A percentile compares a stretch with the other conserved stretches of the same genome.
Evolutionary conservation across 495 filamentous ascomycete genomes (phyloP).

Genomic region (Daldinia grandis): DNA sequence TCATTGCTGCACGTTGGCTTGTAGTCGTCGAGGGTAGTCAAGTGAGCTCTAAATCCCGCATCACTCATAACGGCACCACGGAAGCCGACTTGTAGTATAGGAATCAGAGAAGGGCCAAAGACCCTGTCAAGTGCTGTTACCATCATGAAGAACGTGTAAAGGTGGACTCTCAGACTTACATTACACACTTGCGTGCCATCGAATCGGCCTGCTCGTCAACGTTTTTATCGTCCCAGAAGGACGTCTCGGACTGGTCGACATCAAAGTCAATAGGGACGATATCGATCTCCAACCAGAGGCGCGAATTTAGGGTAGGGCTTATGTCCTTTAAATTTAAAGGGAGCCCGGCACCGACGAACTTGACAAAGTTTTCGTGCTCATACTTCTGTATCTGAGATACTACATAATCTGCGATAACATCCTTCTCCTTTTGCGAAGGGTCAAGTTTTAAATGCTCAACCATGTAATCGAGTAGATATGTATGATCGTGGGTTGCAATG

Average conservation of each 20-base stretch:
- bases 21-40: constrained; percentile 71
- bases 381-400: constrained; percentile 63
- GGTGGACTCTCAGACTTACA: constrained; percentile 8
- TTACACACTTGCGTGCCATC: constrained; percentile 78
- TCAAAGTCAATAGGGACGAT: constrained; percentile 73
- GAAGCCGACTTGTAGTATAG: constrained; percentile 77
- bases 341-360: constrained; percentile 72
- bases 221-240: constrained; percentile 62
- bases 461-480: constrained; percentile 80
- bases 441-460: constrained; percentile 62
- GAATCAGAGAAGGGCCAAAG: constrained; percentile 78
- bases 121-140: constrained; percentile 55
- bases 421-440: constrained; percentile 48
- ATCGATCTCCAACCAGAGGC: constrained; percentile 83
- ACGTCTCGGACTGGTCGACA: constrained; percentile 54
- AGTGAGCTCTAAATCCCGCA: constrained; percentile 66
- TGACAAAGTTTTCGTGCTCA: constrained; percentile 68
- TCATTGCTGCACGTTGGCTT: constrained; percentile 64
- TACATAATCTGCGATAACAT: constrained; percentile 63
- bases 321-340: constrained; percentile 60
- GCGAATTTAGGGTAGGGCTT: constrained; percentile 69
- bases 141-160: background rate
- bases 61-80: constrained; percentile 81
- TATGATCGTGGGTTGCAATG: constrained; percentile 77
- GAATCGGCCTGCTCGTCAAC: constrained; percentile 89